phyloP scores from a whole-genome alignment of 768 basidiomycete genomes.

The Amyloporia xantha region DNA sequence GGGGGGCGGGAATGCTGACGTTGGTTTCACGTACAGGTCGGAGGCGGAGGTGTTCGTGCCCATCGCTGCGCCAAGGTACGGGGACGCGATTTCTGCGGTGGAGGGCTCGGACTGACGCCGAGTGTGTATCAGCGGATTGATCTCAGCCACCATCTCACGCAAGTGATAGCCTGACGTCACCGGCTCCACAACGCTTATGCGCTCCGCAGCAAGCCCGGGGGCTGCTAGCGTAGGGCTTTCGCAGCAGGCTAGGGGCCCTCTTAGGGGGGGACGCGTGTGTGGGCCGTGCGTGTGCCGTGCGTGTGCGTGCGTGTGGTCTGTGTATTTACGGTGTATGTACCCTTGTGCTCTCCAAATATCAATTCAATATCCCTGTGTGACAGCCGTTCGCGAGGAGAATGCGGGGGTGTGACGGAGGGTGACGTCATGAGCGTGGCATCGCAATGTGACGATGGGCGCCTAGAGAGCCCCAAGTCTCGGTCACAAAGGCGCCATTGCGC shows the following conservation, averaged over 20 bases:
- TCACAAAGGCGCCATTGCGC: not conserved
- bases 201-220: not conserved
- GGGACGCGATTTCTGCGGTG: conserved; percentile 2
- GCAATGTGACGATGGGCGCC: not conserved
- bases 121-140: conserved; percentile 40
- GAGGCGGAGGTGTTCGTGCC: conserved; percentile 86
- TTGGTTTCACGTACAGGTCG: conserved; percentile 35
- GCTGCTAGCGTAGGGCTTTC: too few species aligned
- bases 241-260: too few species aligned
- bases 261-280: not conserved
- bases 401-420: not conserved
- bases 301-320: not conserved
- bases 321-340: not conserved
- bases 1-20: not conserved
- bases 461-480: not conserved
- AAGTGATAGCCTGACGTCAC: conserved; percentile 9
- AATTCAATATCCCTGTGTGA: too few species aligned
- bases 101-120: not conserved
- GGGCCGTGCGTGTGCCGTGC: not conserved
- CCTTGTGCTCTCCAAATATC: not conserved
- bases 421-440: not conserved
- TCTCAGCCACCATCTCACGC: conserved; percentile 47
- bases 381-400: not conserved
- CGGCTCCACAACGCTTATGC: not conserved
- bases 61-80: conserved; percentile 78